Evolutionary conservation across 768 basidiomycete species (phyloP).

Genomic region (Hygrocybe punicea): DNA sequence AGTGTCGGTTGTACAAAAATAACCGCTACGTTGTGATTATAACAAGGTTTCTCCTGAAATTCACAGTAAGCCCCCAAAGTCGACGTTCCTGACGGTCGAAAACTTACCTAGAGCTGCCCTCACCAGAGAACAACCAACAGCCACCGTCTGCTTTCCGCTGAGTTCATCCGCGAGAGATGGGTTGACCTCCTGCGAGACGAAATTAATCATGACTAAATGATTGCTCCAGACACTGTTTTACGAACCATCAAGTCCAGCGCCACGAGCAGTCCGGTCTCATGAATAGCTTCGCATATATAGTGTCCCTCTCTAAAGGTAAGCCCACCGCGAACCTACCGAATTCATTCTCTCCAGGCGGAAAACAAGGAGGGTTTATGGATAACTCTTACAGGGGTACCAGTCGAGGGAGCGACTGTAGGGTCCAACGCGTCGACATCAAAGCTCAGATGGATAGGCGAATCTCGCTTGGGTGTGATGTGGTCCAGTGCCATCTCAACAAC

Average conservation of each 20-base stretch:
- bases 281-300: conserved; percentile 90
- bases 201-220: background rate
- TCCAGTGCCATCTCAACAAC: conserved; percentile 97
- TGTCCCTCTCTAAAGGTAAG: conserved; percentile 98
- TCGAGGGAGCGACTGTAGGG: conserved; percentile 93
- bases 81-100: background rate
- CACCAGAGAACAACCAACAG: conserved; percentile 83
- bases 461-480: conserved; percentile 81
- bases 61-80: background rate
- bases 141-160: conserved; percentile 82
- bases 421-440: conserved; percentile 97
- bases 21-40: background rate
- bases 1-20: background rate
- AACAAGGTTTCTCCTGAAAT: conserved; percentile 12
- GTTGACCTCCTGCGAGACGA: conserved; percentile 76
- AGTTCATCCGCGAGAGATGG: conserved; percentile 79
- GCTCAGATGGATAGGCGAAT: conserved; percentile 87
- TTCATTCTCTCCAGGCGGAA: background rate
- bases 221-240: background rate
- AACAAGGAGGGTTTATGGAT: background rate
- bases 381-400: conserved; percentile 76
- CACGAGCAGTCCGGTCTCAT: conserved; percentile 89
- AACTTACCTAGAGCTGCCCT: conserved; percentile 74
- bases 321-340: conserved; percentile 78
- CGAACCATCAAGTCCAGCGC: conserved; percentile 91